Conservation (phyloP, 2,329 filamentous ascomycete genomes). For the Xenoacremonium recifei region DNA sequence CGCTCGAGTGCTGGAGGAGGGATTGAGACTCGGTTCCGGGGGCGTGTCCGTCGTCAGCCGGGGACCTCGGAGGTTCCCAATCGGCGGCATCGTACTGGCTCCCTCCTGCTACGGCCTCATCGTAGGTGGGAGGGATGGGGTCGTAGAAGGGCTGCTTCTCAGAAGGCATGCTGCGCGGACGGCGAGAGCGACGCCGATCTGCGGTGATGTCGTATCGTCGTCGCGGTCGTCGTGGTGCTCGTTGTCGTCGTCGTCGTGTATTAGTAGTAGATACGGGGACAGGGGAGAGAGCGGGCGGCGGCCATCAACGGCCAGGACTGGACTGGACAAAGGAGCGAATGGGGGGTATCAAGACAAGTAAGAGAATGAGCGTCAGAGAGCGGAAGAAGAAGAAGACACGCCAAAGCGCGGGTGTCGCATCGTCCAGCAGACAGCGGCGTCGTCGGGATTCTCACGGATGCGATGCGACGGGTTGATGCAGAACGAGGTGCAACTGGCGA, state of each 20-base stretch:
- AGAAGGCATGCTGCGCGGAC: slow-evolving; percentile 30
- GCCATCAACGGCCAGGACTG: slow-evolving; percentile 21
- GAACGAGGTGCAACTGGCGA: background rate
- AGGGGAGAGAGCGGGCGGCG: slow-evolving; percentile 7
- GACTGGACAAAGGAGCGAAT: slow-evolving; percentile 1
- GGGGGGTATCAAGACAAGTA: too few relatives aligned
- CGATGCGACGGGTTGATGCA: background rate
- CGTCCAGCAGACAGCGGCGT: slow-evolving; percentile 6
- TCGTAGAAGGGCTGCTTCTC: slow-evolving; percentile 43
- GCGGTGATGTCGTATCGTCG: background rate
- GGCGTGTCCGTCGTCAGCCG: slow-evolving; percentile 57
- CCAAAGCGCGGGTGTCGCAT: slow-evolving; percentile 19
- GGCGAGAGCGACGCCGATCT: background rate
- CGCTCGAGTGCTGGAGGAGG: slow-evolving; percentile 59
- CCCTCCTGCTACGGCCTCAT: slow-evolving; percentile 38
- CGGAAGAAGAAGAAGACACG: slow-evolving; percentile 25
- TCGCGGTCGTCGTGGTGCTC: background rate
- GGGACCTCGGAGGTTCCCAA: slow-evolving; percentile 31
- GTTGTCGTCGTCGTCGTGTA: slow-evolving; percentile 1
- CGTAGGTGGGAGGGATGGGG: slow-evolving; percentile 42
- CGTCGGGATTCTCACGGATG: slow-evolving; percentile 3
- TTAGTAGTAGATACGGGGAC: slow-evolving; percentile 5
- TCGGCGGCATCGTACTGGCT: slow-evolving; percentile 31
- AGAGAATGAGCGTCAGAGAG: slow-evolving; percentile 25
- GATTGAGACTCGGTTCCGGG: slow-evolving; percentile 76